A percentile compares a stretch with the other conserved stretches of the same genome.
Evolutionary conservation across 257 asterid species (phyloP).

Genomic region (Parsonsia alboflavescens): DNA sequence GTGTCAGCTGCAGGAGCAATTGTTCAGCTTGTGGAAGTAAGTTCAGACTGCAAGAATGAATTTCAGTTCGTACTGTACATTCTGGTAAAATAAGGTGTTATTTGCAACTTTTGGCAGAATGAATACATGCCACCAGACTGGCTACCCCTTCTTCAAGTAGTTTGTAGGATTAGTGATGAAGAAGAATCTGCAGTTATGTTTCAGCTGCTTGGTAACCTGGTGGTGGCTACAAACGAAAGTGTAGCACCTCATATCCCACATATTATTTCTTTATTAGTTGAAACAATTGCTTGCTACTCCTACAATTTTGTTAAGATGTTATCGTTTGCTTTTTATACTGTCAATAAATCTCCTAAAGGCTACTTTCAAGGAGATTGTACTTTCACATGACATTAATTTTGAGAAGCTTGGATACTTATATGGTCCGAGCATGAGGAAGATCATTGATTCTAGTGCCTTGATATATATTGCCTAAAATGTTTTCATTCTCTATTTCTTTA

Average conservation of each 20-base stretch:
- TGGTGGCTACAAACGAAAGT: slow-evolving; percentile 30
- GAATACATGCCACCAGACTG: slow-evolving; percentile 41
- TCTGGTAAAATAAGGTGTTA: slow-evolving; percentile 2
- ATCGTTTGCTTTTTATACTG: background rate
- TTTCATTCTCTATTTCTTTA: background rate
- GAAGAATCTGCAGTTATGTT: slow-evolving; percentile 30
- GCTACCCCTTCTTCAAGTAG: slow-evolving; percentile 37
- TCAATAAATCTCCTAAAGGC: background rate
- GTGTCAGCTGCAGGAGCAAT: slow-evolving; percentile 42
- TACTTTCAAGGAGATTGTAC: background rate
- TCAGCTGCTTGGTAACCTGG: slow-evolving; percentile 35
- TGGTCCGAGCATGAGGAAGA: background rate
- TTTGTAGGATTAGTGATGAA: slow-evolving; percentile 28
- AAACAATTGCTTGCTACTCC: slow-evolving; percentile 13
- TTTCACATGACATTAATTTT: background rate
- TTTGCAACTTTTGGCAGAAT: slow-evolving; percentile 26
- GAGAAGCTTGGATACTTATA: background rate
- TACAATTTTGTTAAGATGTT: background rate
- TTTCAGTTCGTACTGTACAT: background rate
- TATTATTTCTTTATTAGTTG: slow-evolving; percentile 30
- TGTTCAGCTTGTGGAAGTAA: slow-evolving; percentile 39
- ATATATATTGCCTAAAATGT: background rate
- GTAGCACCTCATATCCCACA: slow-evolving; percentile 36
- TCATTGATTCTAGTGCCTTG: background rate
- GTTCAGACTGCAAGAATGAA: slow-evolving; percentile 1